phyloP scores from a whole-genome alignment of 495 filamentous ascomycete species.

The Talaromyces wortmannii region DNA sequence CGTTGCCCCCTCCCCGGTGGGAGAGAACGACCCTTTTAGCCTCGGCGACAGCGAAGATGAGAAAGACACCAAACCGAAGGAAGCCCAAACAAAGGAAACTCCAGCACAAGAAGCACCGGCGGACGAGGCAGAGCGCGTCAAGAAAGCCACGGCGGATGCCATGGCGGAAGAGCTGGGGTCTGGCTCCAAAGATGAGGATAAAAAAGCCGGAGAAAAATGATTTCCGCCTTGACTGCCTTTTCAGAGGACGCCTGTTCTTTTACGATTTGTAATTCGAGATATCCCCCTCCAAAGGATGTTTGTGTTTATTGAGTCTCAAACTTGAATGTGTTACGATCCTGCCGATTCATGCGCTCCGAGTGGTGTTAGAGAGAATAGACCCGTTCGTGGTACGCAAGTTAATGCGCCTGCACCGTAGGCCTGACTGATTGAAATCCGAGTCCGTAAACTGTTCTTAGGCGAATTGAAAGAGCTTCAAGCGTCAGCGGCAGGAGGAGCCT shows the following conservation, averaged over 20 bases:
- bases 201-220: constrained; percentile 14
- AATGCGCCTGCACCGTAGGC: no score
- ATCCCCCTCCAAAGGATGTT: neutral
- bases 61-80: constrained; percentile 66
- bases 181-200: constrained; percentile 17
- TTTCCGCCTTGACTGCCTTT: neutral
- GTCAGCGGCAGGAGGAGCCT: constrained; percentile 23
- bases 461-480: neutral
- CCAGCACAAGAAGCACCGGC: constrained; percentile 57
- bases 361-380: constrained; percentile 4
- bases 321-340: neutral
- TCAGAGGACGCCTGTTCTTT: neutral
- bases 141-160: constrained; percentile 63
- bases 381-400: constrained; percentile 2
- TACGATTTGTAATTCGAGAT: constrained; percentile 3
- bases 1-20: constrained; percentile 79
- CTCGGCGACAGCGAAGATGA: constrained; percentile 95
- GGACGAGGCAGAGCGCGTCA: constrained; percentile 63
- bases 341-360: constrained; percentile 3
- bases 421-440: no score
- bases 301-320: neutral
- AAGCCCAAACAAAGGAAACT: constrained; percentile 56
- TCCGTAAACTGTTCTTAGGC: neutral
- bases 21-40: constrained; percentile 92
- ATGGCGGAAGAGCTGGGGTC: constrained; percentile 22